Evolutionary conservation across 495 filamentous ascomycete genomes (phyloP).

Genomic region (Penicilliopsis zonata): DNA sequence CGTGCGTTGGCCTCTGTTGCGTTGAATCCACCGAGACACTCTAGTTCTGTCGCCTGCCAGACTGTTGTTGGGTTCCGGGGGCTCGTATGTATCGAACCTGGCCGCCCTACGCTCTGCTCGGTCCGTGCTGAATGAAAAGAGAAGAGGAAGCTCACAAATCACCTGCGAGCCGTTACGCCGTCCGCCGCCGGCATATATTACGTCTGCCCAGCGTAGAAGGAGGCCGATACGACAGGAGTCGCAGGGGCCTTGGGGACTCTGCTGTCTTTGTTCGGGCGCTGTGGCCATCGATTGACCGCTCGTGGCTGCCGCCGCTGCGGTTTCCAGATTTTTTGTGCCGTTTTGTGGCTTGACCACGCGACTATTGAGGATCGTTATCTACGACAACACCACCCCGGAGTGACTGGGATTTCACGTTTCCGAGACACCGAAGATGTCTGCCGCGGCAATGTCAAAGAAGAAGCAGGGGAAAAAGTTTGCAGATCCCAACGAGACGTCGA

Average conservation of each 20-base stretch:
- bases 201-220: not conserved
- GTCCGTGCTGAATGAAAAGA: too few relatives aligned
- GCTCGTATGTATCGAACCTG: not conserved
- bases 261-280: constrained; percentile 6
- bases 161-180: not conserved
- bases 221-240: not conserved
- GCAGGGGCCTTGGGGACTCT: not conserved
- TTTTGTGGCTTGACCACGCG: constrained; percentile 11
- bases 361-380: constrained; percentile 6
- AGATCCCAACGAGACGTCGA: constrained; percentile 76
- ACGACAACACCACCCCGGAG: constrained; percentile 3
- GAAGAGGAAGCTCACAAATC: not conserved
- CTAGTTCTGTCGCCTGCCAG: not conserved
- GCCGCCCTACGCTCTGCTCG: not conserved
- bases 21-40: too few relatives aligned
- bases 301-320: constrained; percentile 2
- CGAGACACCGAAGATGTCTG: too few relatives aligned
- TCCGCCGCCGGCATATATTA: not conserved
- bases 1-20: too few relatives aligned
- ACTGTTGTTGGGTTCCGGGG: not conserved
- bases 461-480: constrained; percentile 67
- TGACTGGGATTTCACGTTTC: constrained; percentile 1
- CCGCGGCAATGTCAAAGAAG: constrained; percentile 38
- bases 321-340: constrained; percentile 13
- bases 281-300: constrained; percentile 1